phyloP scores from a whole-genome alignment of 2,329 filamentous ascomycete species.

The Davidsoniella australis region DNA sequence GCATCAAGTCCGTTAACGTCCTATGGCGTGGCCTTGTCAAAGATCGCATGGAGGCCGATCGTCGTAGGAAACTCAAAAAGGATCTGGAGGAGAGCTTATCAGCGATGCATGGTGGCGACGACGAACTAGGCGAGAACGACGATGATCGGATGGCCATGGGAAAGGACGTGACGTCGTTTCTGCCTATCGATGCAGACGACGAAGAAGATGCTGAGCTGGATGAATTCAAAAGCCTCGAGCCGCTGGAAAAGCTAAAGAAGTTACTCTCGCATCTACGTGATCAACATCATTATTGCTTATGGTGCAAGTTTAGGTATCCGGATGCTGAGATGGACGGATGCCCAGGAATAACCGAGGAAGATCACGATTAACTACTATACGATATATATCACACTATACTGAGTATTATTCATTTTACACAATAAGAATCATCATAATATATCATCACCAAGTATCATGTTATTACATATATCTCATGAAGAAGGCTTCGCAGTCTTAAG shows the following conservation, averaged over 20 bases:
- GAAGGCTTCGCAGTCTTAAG: too few relatives aligned
- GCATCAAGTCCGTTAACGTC: constrained; percentile 38
- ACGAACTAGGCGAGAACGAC: constrained; percentile 27
- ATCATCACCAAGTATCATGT: too few relatives aligned
- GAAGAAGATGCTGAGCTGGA: constrained; percentile 68
- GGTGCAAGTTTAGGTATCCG: constrained; percentile 77
- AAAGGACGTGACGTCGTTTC: constrained; percentile 35
- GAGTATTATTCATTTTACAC: too few relatives aligned
- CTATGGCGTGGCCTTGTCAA: constrained; percentile 64
- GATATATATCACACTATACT: background rate
- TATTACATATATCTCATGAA: too few relatives aligned
- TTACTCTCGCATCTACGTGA: constrained; percentile 54
- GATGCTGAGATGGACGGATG: constrained; percentile 68
- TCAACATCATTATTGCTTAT: constrained; percentile 75
- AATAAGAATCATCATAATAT: too few relatives aligned
- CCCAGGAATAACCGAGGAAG: constrained; percentile 73
- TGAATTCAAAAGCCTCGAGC: constrained; percentile 54
- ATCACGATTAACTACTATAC: constrained; percentile 35
- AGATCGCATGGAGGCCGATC: constrained; percentile 50
- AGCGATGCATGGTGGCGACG: constrained; percentile 22
- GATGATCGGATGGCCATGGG: constrained; percentile 57
- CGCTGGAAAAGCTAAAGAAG: constrained; percentile 46
- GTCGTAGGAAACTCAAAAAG: constrained; percentile 45
- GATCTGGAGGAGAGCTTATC: constrained; percentile 49
- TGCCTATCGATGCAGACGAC: constrained; percentile 51